phyloP scores from a whole-genome alignment of 2,329 filamentous ascomycete genomes.

The Leptosphaerulina australis region DNA sequence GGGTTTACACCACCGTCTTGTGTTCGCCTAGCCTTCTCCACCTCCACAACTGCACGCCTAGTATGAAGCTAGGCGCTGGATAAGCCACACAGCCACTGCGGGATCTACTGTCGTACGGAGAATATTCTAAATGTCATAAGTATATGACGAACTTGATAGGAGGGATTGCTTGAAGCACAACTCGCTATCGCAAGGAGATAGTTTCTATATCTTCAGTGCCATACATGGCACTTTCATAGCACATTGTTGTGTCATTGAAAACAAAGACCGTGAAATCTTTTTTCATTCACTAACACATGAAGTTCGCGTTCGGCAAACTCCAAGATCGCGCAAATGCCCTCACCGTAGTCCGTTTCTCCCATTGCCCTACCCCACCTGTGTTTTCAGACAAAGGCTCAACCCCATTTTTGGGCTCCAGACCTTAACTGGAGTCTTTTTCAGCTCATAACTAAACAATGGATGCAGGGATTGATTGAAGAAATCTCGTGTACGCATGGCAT shows the following conservation, averaged over 20 bases:
- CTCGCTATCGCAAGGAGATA: no score
- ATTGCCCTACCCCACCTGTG: slow-evolving; percentile 4
- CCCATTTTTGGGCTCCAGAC: slow-evolving; percentile 6
- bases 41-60: neutral
- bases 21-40: slow-evolving; percentile 10
- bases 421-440: neutral
- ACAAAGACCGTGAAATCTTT: neutral
- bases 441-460: slow-evolving; percentile 3
- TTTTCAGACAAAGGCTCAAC: neutral
- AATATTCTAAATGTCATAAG: no score
- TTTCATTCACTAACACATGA: neutral
- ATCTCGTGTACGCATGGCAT: neutral
- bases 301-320: neutral
- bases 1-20: slow-evolving; percentile 4
- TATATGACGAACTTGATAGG: no score
- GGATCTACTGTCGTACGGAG: slow-evolving; percentile 3
- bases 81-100: slow-evolving; percentile 15
- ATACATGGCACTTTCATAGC: no score
- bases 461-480: slow-evolving; percentile 3
- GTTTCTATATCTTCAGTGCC: no score
- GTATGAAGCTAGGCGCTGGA: slow-evolving; percentile 3
- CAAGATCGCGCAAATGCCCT: slow-evolving; percentile 5
- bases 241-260: slow-evolving; percentile 1
- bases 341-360: neutral
- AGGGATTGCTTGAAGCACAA: slow-evolving; percentile 1